Conservation (phyloP, 2,329 filamentous ascomycete species). For the Aaosphaeria pasadenensis region DNA sequence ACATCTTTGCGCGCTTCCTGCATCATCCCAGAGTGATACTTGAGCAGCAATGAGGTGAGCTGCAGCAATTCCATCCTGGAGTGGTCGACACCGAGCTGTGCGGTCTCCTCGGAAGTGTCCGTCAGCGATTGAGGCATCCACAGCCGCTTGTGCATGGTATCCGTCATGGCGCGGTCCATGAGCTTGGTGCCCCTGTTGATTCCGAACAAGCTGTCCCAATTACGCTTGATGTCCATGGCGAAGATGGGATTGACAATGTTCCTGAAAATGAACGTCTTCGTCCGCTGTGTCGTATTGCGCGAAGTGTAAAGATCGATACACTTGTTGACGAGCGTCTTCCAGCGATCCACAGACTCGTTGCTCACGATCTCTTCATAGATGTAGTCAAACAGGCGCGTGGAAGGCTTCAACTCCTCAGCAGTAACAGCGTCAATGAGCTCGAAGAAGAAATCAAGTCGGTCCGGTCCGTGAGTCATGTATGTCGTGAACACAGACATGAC, state of each 20-base stretch:
- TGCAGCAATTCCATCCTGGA: constrained; percentile 95
- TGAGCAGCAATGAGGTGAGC: constrained; percentile 89
- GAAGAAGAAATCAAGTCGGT: constrained; percentile 81
- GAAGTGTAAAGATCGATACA: constrained; percentile 85
- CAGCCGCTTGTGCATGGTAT: constrained; percentile 85
- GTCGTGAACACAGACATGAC: constrained; percentile 81
- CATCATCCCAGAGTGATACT: constrained; percentile 84
- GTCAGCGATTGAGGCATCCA: constrained; percentile 82
- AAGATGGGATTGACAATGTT: constrained; percentile 94
- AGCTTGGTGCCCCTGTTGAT: constrained; percentile 63
- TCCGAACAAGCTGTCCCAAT: constrained; percentile 60
- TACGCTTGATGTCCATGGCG: constrained; percentile 90
- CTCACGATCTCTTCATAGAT: constrained; percentile 83
- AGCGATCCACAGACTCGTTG: constrained; percentile 80
- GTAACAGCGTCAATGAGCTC: constrained; percentile 81
- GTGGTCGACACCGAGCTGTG: constrained; percentile 86
- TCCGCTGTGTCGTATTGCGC: constrained; percentile 76
- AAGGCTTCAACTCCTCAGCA: constrained; percentile 74
- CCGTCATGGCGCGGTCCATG: constrained; percentile 83
- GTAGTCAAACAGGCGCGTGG: constrained; percentile 73
- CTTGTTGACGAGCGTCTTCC: constrained; percentile 75
- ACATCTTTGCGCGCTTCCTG: constrained; percentile 95
- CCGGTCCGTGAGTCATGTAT: constrained; percentile 70
- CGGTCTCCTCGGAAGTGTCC: constrained; percentile 78
- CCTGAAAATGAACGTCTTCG: constrained; percentile 88